Percentiles rank a stretch among this genome's conserved stretches.
These are phyloP conservation scores for Spiraea crenata DNA, from an alignment of 331 rosid species.

Conservation along the genomic window DNA sequence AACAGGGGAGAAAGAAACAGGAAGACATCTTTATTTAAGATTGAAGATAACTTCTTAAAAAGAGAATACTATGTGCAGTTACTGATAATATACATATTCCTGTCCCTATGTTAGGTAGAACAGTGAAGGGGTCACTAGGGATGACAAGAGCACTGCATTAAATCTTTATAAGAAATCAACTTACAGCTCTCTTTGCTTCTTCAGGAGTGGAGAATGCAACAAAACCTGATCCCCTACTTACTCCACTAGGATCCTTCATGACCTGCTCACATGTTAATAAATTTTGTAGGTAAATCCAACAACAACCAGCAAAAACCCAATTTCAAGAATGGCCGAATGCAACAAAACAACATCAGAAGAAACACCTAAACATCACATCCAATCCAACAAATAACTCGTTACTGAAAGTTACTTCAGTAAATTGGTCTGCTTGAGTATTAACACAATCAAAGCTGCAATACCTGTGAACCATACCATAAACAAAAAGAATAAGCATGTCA, in stretches of 20 bases:
- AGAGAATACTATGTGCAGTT: not conserved
- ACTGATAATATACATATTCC: not conserved
- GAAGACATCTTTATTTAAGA: not conserved
- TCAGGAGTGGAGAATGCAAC: slow-evolving; percentile 97
- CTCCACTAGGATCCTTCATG: slow-evolving; percentile 89
- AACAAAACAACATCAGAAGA: too few relatives aligned
- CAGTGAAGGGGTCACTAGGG: not conserved
- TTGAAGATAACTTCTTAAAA: too few relatives aligned
- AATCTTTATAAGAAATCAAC: slow-evolving; percentile 26
- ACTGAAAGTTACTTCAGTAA: slow-evolving; percentile 47
- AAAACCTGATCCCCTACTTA: slow-evolving; percentile 93
- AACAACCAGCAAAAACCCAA: too few relatives aligned
- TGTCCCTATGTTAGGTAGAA: not conserved
- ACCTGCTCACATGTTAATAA: slow-evolving; percentile 53
- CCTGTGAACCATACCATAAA: slow-evolving; percentile 52
- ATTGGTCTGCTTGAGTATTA: slow-evolving; percentile 47
- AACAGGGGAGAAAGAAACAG: not conserved
- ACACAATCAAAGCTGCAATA: slow-evolving; percentile 62
- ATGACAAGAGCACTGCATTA: not conserved
- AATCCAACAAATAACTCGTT: too few relatives aligned
- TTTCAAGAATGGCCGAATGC: too few relatives aligned
- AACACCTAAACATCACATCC: too few relatives aligned
- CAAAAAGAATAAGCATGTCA: not conserved
- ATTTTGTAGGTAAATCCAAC: slow-evolving; percentile 3
- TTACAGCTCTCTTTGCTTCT: slow-evolving; percentile 96